Evolutionary conservation across 352 stramenopile species (phyloP), one percentile per base, ranked within the genome.

Genomic region (Phytophthora palmivora): DNA sequence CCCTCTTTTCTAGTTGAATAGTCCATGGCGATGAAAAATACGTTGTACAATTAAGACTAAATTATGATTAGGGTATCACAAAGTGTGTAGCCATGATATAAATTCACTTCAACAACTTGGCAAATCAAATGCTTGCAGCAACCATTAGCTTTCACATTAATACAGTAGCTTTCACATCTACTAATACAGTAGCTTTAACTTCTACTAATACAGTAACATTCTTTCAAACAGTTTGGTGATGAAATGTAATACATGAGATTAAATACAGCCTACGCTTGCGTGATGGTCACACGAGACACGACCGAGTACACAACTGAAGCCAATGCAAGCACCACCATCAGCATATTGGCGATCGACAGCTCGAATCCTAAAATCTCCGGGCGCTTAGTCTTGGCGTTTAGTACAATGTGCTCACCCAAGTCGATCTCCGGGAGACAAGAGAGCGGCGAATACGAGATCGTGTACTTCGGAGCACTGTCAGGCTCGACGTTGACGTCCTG

Each of bases 381-480:
- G 15, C 54, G 63, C 53, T 76, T 76, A 33, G 63, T 54, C 53
- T 71, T 71, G 14, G 58, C 68, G 38, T 76, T 76, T 18, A 78
- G 57, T 64, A 88, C 71, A 28, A 88, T 81, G 70, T 89, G 80
- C 60, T 82, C 80, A 41, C 78, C 80, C 51, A 82, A 62, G 49
- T 87, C 78, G 41, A 88, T 60, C 15, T 75, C 67, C 3, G 81
- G 78, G 16, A 87, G 69, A 7, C 70, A 67, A 44, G 67, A 63
- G 22, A 90, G 58, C 19, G 81, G 74, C 41, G 76, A 52, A 48
- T 90, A 90, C 48, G 81, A 90, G 58, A 90, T 90, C 53, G 83
- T 70, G 66, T 90, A 90, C 72, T 82, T 88, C 24, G 44, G 18
- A 2, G 58, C 54, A 5, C 47, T 56, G 36, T 69, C 53, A 16